These are phyloP conservation scores for Lactarius akahatsu DNA, from an alignment of 768 basidiomycete genomes.

Conservation along the genomic window DNA sequence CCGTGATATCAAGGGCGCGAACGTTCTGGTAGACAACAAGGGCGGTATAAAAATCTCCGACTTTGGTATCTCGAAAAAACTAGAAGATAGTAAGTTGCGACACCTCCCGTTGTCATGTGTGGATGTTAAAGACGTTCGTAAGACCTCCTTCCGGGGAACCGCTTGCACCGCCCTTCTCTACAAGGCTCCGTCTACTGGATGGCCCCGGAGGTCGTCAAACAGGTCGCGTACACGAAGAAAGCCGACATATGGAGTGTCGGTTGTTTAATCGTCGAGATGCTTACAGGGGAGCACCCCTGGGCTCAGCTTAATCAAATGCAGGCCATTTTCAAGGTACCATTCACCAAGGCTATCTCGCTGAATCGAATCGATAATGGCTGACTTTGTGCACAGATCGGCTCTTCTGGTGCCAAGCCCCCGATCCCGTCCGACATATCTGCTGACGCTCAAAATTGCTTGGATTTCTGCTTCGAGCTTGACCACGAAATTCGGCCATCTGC, in stretches of 20 bases:
- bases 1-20: constrained; percentile 98
- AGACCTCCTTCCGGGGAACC: constrained; percentile 57
- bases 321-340: constrained; percentile 88
- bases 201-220: constrained; percentile 98
- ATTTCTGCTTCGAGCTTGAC: constrained; percentile 82
- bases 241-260: constrained; percentile 98
- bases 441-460: constrained; percentile 86
- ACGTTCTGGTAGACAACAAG: constrained; percentile 97
- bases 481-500: constrained; percentile 80
- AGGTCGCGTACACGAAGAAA: constrained; percentile 86
- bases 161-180: constrained; percentile 84
- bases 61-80: constrained; percentile 96
- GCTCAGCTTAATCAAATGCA: constrained; percentile 98
- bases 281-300: constrained; percentile 95
- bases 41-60: constrained; percentile 97
- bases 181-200: constrained; percentile 99
- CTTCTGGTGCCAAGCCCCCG: constrained; percentile 77
- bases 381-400: constrained; percentile 69
- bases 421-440: constrained; percentile 89
- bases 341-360: background rate
- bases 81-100: constrained; percentile 80
- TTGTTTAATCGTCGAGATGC: constrained; percentile 93
- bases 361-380: background rate
- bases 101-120: background rate
- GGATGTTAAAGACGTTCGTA: background rate